These are phyloP conservation scores for Parachaetomium inaequale DNA, from an alignment of 495 filamentous ascomycete species.

Conservation along the genomic window DNA sequence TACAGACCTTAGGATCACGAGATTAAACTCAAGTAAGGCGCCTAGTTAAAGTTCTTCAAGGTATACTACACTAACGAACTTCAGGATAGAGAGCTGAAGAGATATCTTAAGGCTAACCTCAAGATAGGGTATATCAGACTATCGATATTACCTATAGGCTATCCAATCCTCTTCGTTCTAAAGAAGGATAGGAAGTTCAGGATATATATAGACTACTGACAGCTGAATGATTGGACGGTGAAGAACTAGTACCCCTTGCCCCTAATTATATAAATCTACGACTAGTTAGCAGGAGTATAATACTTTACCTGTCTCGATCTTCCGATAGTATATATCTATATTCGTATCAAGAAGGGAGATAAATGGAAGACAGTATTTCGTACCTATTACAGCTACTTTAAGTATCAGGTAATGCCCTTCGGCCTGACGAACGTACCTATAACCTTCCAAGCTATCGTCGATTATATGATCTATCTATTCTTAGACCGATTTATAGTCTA, in stretches of 20 bases:
- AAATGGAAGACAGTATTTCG: constrained; percentile 14
- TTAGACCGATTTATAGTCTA: too few relatives aligned
- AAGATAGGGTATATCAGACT: too few relatives aligned
- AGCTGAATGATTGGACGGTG: neutral
- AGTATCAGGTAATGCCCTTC: too few relatives aligned
- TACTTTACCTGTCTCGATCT: constrained; percentile 2
- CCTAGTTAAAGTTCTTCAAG: neutral
- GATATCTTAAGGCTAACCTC: too few relatives aligned
- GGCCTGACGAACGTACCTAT: too few relatives aligned
- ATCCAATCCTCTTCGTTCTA: neutral
- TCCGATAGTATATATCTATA: neutral
- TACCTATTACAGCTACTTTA: too few relatives aligned
- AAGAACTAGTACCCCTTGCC: too few relatives aligned
- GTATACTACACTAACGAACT: neutral
- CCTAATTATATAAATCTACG: too few relatives aligned
- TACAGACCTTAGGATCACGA: too few relatives aligned
- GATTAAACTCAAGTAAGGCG: constrained; percentile 3
- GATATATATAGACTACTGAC: constrained; percentile 4
- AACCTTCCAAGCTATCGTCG: too few relatives aligned
- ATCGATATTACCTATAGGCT: neutral
- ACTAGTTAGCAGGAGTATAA: neutral
- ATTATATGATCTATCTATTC: too few relatives aligned
- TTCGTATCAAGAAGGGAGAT: constrained; percentile 8
- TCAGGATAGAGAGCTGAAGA: neutral
- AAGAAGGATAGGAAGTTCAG: neutral